These are phyloP conservation scores for Cardiospermum halicacabum DNA, from an alignment of 345 rosid species.

Conservation along the genomic window DNA sequence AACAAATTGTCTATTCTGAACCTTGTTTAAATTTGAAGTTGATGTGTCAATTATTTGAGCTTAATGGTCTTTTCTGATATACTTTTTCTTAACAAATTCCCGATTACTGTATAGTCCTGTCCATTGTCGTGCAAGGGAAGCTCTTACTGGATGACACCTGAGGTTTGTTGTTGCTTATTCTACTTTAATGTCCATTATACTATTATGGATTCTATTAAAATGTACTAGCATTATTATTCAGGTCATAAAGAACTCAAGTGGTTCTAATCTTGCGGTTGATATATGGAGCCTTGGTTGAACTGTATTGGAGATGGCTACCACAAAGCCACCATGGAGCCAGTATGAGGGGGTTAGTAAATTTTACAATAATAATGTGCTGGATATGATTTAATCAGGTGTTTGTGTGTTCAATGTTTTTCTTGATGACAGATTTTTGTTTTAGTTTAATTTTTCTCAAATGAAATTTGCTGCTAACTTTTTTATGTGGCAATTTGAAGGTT, in stretches of 20 bases:
- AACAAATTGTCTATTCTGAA: background rate
- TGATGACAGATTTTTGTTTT: background rate
- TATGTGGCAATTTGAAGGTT: constrained; percentile 31
- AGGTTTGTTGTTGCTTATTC: constrained; percentile 35
- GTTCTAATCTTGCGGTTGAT: constrained; percentile 76
- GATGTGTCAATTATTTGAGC: background rate
- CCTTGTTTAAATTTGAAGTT: constrained; percentile 3
- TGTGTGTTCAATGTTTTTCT: background rate
- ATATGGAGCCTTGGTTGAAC: constrained; percentile 95
- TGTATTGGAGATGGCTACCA: constrained; percentile 82
- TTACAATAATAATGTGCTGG: background rate
- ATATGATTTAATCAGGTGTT: background rate
- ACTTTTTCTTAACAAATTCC: constrained; percentile 26
- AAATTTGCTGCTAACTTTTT: background rate
- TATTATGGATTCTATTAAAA: constrained; percentile 10
- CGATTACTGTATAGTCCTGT: constrained; percentile 80
- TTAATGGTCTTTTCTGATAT: constrained; percentile 11
- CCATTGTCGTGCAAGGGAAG: constrained; percentile 79
- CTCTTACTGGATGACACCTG: constrained; percentile 96
- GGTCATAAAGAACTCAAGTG: constrained; percentile 70
- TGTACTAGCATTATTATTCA: constrained; percentile 21
- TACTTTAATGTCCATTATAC: background rate
- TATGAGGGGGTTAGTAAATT: constrained; percentile 70
- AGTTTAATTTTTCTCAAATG: background rate
- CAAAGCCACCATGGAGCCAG: constrained; percentile 89